phyloP scores from a whole-genome alignment of 2,329 filamentous ascomycete genomes.

The Diplodia intermedia region DNA sequence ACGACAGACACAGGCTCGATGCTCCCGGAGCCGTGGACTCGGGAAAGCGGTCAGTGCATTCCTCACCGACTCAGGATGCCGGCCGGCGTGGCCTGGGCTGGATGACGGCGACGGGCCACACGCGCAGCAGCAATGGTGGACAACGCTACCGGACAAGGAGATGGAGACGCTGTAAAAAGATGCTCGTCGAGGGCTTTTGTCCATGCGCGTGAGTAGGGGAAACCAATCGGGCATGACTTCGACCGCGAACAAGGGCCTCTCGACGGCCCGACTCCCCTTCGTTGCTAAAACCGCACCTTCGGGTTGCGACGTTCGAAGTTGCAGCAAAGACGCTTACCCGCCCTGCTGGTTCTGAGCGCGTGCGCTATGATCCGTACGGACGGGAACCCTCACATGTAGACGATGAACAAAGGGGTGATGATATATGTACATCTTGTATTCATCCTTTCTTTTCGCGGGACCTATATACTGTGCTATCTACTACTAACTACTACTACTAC shows the following conservation, averaged over 20 bases:
- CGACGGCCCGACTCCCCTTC: background rate
- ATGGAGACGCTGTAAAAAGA: too few species aligned
- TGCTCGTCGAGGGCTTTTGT: too few species aligned
- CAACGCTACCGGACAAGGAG: too few species aligned
- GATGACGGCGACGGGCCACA: too few species aligned
- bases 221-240: too few species aligned
- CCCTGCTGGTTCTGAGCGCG: background rate
- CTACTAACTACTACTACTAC: background rate
- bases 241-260: background rate
- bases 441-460: background rate
- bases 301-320: conserved; percentile 27
- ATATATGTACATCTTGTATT: background rate
- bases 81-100: too few species aligned
- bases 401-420: background rate
- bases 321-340: background rate
- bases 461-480: background rate
- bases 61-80: too few species aligned
- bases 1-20: too few species aligned
- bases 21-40: too few species aligned
- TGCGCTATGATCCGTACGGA: background rate
- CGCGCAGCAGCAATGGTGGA: too few species aligned
- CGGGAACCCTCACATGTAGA: background rate
- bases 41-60: too few species aligned
- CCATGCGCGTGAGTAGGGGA: too few species aligned
- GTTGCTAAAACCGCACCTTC: background rate